Evolutionary conservation across 2,329 filamentous ascomycete species (phyloP), one percentile per base, ranked within the genome.

Genomic region (Aureobasidium sp.): DNA sequence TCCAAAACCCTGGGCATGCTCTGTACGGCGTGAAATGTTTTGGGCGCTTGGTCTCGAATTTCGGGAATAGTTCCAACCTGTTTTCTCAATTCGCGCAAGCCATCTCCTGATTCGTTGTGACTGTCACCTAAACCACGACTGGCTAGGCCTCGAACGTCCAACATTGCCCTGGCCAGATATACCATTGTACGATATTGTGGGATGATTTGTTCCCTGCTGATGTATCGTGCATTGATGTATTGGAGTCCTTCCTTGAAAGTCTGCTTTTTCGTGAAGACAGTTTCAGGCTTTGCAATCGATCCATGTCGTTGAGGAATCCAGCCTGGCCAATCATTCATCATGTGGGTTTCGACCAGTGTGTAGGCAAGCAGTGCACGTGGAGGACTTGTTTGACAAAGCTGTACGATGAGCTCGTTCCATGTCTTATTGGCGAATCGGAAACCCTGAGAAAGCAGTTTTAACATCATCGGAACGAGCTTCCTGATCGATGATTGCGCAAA

Each of bases 301-400:
- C 68, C 61, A 11, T 31, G 50, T 31, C 72, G 16, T 40, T 64
- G 5, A 61, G 67, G 43, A 73, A 70, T 20, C 93, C 94, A 98
- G 29, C 94, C 93, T 15, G 87, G 87, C 87, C 94, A 97, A 40
- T 87, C 84, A 1, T 87, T 85, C 87, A 97, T 97, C 64, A 98
- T 89, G 67, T 89, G 88, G 31, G 84, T 80, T 80, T 98, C 95
- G 75, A 93, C 95, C 60, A 90, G 79, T 27, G 81, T 75, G 78
- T 96, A 97, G 43, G 94, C 94, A 25, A 91, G 84, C 55, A 88
- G 79, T 71, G 87, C 85, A 53, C 86, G 83, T 20, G 76, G 72
- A 29, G 75, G 75, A 20, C 43, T 42, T 1, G 40, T 23, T 18
- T 84, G 81, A 29, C 89, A 88, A 33, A 98, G 87, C 59, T 85